These are phyloP conservation scores for Austroboletus niveus DNA, from an alignment of 1,284 basidiomycete species.

Conservation along the genomic window DNA sequence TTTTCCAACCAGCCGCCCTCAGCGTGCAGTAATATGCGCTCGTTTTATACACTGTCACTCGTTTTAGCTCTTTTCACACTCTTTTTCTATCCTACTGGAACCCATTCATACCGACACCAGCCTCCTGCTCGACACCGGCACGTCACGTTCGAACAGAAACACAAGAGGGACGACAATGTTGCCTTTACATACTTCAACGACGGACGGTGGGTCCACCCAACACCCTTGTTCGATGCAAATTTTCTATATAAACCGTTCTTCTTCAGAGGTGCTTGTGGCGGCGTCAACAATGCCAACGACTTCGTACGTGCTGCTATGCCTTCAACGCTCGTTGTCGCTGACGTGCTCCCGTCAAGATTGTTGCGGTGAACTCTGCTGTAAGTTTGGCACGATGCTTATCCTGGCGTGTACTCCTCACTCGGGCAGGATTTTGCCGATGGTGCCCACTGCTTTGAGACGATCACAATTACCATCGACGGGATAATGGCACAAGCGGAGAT, in stretches of 20 bases:
- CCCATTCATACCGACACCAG: conserved; percentile 12
- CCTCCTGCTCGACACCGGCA: conserved; percentile 6
- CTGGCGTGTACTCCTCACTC: conserved; percentile 4
- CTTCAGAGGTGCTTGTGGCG: conserved; percentile 30
- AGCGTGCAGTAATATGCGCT: conserved; percentile 26
- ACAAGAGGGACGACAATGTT: conserved; percentile 20
- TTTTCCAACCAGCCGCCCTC: not conserved
- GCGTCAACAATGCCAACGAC: conserved; percentile 22
- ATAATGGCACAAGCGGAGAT: conserved; percentile 54
- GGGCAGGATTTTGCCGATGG: conserved; percentile 39
- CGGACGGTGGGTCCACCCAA: conserved; percentile 19
- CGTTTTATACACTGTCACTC: conserved; percentile 25
- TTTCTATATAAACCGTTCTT: not conserved
- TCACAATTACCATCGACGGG: conserved; percentile 56
- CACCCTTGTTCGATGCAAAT: not conserved
- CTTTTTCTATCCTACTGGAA: conserved; percentile 9
- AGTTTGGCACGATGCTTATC: conserved; percentile 1
- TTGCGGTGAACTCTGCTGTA: conserved; percentile 43
- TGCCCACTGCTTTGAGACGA: conserved; percentile 49
- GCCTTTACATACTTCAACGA: conserved; percentile 29
- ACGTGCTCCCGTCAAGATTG: conserved; percentile 35
- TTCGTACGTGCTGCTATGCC: conserved; percentile 18
- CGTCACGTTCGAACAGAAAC: not conserved
- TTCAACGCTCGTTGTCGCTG: not conserved
- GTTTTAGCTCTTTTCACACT: conserved; percentile 21